Base-by-base conservation (phyloP, 805 yeast species). In the Hyphopichia homilentoma region DNA sequence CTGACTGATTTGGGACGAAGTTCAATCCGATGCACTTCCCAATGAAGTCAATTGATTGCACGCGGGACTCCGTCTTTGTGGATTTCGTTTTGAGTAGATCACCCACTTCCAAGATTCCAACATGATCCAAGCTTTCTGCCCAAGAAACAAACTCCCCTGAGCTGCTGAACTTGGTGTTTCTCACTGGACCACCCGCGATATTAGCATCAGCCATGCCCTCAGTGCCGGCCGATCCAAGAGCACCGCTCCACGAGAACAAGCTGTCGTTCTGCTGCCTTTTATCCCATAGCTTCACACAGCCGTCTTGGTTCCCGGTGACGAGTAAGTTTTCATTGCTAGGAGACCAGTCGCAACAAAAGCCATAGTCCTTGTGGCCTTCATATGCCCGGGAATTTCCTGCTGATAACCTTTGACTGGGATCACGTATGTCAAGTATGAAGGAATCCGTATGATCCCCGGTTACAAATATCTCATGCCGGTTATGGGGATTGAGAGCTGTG, bases 291-390 rank as follows among this genome's bases (percentile, higher is more conserved):
- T 75, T 56, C 8, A 77, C 67, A 6, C 79, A 67, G 2, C 79
- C 71, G 49, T 79, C 84, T 48, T 79, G 84, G 44, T 69, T 74
- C 5, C 84, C 84, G 0, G 81, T 70, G 4, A 75, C 70, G 12
- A 78, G 40, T 4, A 59, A 43, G 29, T 67, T 53, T 9, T 66
- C 74, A 39, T 67, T 57, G 5, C 34, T 30, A 1, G 61, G 56
- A 2, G 63, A 59, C 83, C 84, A 79, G 43, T 77, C 82, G 46
- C 81, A 77, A 25, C 78, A 62, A 40, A 78, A 78, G 3, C 78
- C 71, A 46, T 49, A 77, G 46, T 79, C 84, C 30, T 53, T 51
- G 48, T 78, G 84, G 6, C 79, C 80, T 16, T 36, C 35, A 4
- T 40, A 21, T 16, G 41, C 27, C 4, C 48, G 38, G 8, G 48